A percentile compares a stretch with the other conserved stretches of the same genome.
Conservation (phyloP, 495 filamentous ascomycete species). For the Opeltia flavorubescens region DNA sequence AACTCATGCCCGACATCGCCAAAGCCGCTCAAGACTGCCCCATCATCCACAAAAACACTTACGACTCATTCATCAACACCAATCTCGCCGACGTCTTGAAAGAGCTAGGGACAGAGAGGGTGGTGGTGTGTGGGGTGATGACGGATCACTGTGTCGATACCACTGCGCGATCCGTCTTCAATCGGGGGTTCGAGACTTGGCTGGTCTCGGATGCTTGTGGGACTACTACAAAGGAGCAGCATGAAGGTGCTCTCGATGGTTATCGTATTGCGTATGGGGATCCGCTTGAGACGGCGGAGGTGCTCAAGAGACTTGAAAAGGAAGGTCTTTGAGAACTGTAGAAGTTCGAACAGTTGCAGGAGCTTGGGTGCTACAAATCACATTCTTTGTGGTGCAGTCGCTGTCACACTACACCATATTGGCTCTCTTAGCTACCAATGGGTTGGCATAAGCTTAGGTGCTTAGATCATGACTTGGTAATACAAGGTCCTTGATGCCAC, state of each 20-base stretch:
- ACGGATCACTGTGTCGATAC: slow-evolving; percentile 32
- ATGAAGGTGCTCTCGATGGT: slow-evolving; percentile 20
- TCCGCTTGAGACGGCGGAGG: slow-evolving; percentile 19
- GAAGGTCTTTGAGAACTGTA: not conserved
- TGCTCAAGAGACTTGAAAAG: slow-evolving; percentile 13
- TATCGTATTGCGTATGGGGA: slow-evolving; percentile 25
- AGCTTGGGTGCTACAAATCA: no score
- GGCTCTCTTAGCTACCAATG: no score
- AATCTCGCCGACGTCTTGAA: slow-evolving; percentile 15
- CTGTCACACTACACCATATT: no score
- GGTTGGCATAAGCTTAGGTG: no score
- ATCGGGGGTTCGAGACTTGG: slow-evolving; percentile 30
- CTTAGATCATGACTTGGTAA: no score
- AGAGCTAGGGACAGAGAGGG: slow-evolving; percentile 12
- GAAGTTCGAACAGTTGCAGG: not conserved
- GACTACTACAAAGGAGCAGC: slow-evolving; percentile 20
- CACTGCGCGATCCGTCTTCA: slow-evolving; percentile 26
- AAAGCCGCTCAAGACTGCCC: slow-evolving; percentile 7
- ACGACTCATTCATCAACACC: slow-evolving; percentile 22
- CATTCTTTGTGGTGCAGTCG: no score
- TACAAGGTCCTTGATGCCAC: no score
- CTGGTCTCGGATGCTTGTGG: slow-evolving; percentile 26
- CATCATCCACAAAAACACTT: slow-evolving; percentile 20
- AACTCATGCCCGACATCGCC: slow-evolving; percentile 21
- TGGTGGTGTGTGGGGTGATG: slow-evolving; percentile 30